These are phyloP conservation scores for Lineolata rhizophorae DNA, from an alignment of 495 filamentous ascomycete genomes.

Conservation along the genomic window DNA sequence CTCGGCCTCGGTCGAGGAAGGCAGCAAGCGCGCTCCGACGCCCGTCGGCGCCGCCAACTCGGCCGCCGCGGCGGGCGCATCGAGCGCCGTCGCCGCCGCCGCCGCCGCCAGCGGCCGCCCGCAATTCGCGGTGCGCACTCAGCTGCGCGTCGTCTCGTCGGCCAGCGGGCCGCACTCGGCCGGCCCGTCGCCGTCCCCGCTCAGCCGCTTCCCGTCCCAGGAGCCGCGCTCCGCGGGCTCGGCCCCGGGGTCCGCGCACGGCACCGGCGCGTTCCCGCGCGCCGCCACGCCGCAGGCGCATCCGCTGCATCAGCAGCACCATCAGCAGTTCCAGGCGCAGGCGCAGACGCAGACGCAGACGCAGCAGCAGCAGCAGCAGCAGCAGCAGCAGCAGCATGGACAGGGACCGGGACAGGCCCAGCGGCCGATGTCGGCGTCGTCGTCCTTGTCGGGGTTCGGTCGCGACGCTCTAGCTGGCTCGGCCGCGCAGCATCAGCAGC, in stretches of 20 bases:
- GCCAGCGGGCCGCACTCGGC: neutral
- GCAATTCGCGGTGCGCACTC: too few relatives aligned
- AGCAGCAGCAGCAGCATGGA: neutral
- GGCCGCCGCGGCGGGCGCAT: too few relatives aligned
- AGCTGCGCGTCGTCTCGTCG: too few relatives aligned
- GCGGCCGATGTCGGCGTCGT: too few relatives aligned
- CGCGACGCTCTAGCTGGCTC: too few relatives aligned
- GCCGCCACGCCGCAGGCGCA: neutral
- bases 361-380: conserved; percentile 1
- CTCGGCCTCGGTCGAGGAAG: too few relatives aligned
- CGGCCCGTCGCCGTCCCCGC: neutral
- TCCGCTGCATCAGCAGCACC: neutral
- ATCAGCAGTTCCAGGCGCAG: neutral
- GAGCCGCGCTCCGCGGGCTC: neutral
- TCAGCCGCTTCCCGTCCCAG: neutral
- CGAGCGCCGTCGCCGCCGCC: too few relatives aligned
- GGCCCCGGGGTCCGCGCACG: neutral
- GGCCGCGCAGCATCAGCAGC: too few relatives aligned
- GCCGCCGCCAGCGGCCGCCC: too few relatives aligned
- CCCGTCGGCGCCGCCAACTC: too few relatives aligned
- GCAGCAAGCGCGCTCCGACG: too few relatives aligned
- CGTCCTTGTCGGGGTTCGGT: too few relatives aligned
- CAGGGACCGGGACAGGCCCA: neutral
- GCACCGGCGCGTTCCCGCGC: neutral
- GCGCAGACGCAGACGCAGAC: neutral